These are phyloP conservation scores for Citrullus amarus DNA, from an alignment of 306 rosid species.

Conservation along the genomic window DNA sequence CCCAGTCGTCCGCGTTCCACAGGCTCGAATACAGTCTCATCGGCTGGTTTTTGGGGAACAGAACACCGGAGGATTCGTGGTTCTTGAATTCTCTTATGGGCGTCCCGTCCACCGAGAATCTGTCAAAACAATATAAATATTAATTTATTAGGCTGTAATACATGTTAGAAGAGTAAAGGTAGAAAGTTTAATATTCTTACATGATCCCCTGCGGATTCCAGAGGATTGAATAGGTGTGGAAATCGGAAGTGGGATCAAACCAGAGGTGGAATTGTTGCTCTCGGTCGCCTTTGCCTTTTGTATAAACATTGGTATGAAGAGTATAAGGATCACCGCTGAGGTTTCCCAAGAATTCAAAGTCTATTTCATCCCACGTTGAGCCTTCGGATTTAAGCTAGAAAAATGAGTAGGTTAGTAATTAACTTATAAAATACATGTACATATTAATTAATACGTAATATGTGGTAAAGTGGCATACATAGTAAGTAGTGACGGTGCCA, in stretches of 20 bases:
- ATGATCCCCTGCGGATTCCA: constrained; percentile 56
- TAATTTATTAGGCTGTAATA: no score
- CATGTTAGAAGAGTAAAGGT: no score
- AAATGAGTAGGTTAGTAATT: background rate
- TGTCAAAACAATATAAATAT: constrained; percentile 4
- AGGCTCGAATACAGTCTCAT: constrained; percentile 54
- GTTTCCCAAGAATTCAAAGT: constrained; percentile 65
- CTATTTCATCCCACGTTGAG: constrained; percentile 63
- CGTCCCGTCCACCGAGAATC: constrained; percentile 53
- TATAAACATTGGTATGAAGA: constrained; percentile 59
- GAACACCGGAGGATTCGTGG: constrained; percentile 36
- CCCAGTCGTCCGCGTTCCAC: constrained; percentile 87
- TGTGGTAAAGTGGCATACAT: constrained; percentile 19
- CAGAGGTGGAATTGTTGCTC: constrained; percentile 64
- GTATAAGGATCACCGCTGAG: constrained; percentile 72
- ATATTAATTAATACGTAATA: background rate
- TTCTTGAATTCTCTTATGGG: constrained; percentile 72
- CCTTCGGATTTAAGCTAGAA: constrained; percentile 49
- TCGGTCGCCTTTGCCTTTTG: constrained; percentile 53
- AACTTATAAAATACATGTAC: no score
- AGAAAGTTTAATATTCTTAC: constrained; percentile 15
- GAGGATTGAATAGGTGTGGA: constrained; percentile 55
- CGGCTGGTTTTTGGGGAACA: constrained; percentile 43
- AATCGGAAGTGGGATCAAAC: constrained; percentile 60
- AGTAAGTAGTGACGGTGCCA: constrained; percentile 62